phyloP scores from a whole-genome alignment of 176 grass and related monocot genomes.

The Avena eriantha region DNA sequence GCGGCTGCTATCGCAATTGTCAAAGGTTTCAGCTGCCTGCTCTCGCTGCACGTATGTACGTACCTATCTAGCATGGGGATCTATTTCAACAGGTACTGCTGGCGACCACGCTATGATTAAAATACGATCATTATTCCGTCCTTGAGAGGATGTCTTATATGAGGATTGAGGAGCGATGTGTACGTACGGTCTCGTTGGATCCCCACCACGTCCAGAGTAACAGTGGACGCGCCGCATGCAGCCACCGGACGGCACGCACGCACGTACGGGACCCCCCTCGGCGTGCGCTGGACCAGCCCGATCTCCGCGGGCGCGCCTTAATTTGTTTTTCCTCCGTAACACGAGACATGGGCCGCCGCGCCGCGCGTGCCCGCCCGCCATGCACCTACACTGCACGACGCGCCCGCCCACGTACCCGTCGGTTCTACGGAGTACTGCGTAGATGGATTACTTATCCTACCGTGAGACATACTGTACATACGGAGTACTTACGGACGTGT shows the following conservation, averaged over 20 bases:
- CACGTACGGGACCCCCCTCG: too few relatives aligned
- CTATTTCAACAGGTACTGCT: background rate
- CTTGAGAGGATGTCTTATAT: too few relatives aligned
- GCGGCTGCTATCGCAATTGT: background rate
- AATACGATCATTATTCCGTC: background rate
- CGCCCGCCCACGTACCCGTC: background rate
- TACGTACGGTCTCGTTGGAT: background rate
- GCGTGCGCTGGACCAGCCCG: too few relatives aligned
- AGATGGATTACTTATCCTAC: background rate
- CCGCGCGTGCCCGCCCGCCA: background rate
- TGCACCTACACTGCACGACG: background rate
- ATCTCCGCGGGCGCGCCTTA: background rate
- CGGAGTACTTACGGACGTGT: too few relatives aligned
- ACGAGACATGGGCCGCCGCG: background rate
- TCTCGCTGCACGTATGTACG: background rate
- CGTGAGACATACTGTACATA: too few relatives aligned
- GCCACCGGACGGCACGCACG: background rate
- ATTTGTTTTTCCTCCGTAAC: background rate
- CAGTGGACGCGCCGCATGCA: background rate
- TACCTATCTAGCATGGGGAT: background rate
- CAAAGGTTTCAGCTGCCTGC: background rate
- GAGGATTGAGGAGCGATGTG: too few relatives aligned
- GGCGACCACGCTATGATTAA: background rate
- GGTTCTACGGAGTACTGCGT: background rate
- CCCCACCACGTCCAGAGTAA: background rate